Evolutionary conservation across 768 basidiomycete species (phyloP), one percentile per base, ranked within the genome.

Genomic region (Ramaria sp.): DNA sequence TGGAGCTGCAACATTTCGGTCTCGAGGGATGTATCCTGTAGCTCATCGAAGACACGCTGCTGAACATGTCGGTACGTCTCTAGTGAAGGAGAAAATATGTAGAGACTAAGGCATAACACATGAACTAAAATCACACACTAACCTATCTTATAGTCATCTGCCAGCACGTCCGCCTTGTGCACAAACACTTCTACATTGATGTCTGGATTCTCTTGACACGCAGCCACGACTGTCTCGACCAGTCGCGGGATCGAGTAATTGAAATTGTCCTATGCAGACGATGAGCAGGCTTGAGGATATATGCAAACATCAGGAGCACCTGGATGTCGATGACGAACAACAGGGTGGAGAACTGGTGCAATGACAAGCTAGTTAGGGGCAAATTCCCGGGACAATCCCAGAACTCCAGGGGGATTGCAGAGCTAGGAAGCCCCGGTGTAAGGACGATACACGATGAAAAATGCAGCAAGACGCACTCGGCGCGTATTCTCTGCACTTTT

Each of bases 311-410:
- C 58, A 52, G 49, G 66, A 83, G 62, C 62, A 90, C 92, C 68
- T 92, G 85, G 52, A 96, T 94, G 63, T 98, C 95, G 59, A 97
- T 87, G 25, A 97, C 91, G 60, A 93, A 98, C 52, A 97, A 81
- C 62, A 97, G 77, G 2, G 85, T 83, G 1, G 88, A 77, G 61
- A 96, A 91, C 28, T 87, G 78, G 42, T 82, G 78, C 36, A 96
- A 75, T 7, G 86, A 79, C 10, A 95, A 75, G n/a, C 82, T 78
- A 22, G 91, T 85, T 12, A 85, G 78, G 3, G 89, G 82, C 53
- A 83, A 78, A 57, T 85, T 90, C 24, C 88, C 88, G 0, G 94
- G 95, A 61, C 91, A 90, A 64, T 96, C 93, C 91, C 91, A 96
- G 64, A 97, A 81, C 65, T 96, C 89, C 36, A 97, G 78, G 0